Percentiles rank a stretch among this genome's conserved stretches.
phyloP scores from a whole-genome alignment of 164 flowering plant genomes.

The Vitis vinifera region ASM3070453v1 NC_081809.1:1169501-1170000 shows the following conservation, averaged over 20 bases:
- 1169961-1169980: too few species aligned
- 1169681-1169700: neutral
- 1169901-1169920: neutral
- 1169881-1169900: constrained; percentile 12
- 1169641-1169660: neutral
- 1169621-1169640: constrained; percentile 16
- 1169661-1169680: neutral
- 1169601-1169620: constrained; percentile 3
- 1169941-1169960: neutral
- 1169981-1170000: too few species aligned
- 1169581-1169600: neutral
- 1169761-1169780: neutral
- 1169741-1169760: neutral
- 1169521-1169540: too few species aligned
- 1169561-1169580: neutral
- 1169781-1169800: neutral
- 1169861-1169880: constrained; percentile 7
- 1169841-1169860: constrained; percentile 5
- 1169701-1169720: neutral
- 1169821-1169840: neutral
- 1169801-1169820: neutral
- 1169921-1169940: neutral
- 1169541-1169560: too few species aligned
- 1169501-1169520: constrained; percentile 5
- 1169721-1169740: neutral